Percentiles rank a stretch among this genome's conserved stretches.
Evolutionary conservation across 768 basidiomycete species (phyloP).

Genomic region (Xerocomellus chrysenteron): DNA sequence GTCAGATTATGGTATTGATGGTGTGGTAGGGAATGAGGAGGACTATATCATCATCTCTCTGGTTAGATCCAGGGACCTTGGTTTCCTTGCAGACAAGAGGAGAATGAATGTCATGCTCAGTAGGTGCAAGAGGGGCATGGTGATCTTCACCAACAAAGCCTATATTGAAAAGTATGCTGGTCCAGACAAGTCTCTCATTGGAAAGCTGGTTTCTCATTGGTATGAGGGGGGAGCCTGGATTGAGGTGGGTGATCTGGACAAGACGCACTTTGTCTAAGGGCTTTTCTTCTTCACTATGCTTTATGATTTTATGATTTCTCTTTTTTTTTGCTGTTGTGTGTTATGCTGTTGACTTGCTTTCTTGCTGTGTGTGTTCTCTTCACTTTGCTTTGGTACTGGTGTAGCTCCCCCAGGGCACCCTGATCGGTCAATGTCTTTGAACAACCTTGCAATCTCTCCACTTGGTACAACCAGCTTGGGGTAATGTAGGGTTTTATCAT

Average conservation of each 20-base stretch:
- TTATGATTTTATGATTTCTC: background rate
- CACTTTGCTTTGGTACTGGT: background rate
- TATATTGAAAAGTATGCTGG: conserved; percentile 59
- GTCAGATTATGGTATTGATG: background rate
- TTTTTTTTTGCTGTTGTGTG: conserved; percentile 5
- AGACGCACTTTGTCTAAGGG: conserved; percentile 17
- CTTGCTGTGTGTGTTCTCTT: conserved; percentile 11
- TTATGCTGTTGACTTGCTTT: conserved; percentile 18
- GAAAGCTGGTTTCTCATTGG: conserved; percentile 32
- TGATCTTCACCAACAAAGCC: conserved; percentile 59
- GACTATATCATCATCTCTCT: conserved; percentile 73
- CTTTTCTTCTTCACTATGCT: background rate
- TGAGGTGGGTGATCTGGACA: conserved; percentile 30
- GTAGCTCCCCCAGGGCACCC: background rate
- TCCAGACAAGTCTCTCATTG: conserved; percentile 47
- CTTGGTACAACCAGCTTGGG: no score
- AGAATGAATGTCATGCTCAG: conserved; percentile 89
- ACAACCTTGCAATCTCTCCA: no score
- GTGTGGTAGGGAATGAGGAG: conserved; percentile 71
- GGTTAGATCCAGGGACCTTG: conserved; percentile 60
- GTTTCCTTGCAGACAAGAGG: conserved; percentile 63
- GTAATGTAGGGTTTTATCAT: background rate
- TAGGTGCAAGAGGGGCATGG: conserved; percentile 77
- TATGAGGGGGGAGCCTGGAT: conserved; percentile 39
- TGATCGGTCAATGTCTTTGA: no score